A percentile compares a stretch with the other conserved stretches of the same genome.
These are phyloP conservation scores for Aspergillus taichungensis DNA, from an alignment of 495 filamentous ascomycete genomes.

Conservation along the genomic window DNA sequence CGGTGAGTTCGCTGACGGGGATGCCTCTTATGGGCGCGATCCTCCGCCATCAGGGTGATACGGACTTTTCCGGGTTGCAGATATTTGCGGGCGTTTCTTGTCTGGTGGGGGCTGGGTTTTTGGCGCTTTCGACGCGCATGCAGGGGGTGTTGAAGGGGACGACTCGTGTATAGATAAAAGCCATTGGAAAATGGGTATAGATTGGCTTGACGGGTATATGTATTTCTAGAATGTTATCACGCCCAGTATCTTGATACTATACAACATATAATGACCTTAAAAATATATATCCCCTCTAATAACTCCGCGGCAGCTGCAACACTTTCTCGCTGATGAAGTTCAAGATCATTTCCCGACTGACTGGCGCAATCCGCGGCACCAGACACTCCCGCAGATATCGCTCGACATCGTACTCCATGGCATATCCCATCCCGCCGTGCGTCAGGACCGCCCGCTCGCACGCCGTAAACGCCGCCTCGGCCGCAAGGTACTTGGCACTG, in stretches of 20 bases:
- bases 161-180: no score
- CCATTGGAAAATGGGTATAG: no score
- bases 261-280: no score
- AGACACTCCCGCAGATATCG: slow-evolving; percentile 65
- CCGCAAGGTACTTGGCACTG: slow-evolving; percentile 69
- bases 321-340: slow-evolving; percentile 73
- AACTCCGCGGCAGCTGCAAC: slow-evolving; percentile 44
- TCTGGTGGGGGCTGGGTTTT: no score
- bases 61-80: slow-evolving; percentile 41
- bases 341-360: slow-evolving; percentile 73
- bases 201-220: no score
- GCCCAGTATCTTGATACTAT: no score
- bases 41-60: slow-evolving; percentile 6
- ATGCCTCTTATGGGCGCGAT: slow-evolving; percentile 25
- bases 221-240: no score
- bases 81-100: slow-evolving; percentile 33
- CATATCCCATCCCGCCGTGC: slow-evolving; percentile 72
- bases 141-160: no score
- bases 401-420: slow-evolving; percentile 72
- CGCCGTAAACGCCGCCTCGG: slow-evolving; percentile 67
- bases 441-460: slow-evolving; percentile 62
- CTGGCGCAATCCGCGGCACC: slow-evolving; percentile 66
- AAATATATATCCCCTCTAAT: slow-evolving; percentile 16
- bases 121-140: no score
- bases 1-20: slow-evolving; percentile 21